Base-by-base conservation (phyloP, 139 green algal species). In the Parachlorella kessleri region DNA sequence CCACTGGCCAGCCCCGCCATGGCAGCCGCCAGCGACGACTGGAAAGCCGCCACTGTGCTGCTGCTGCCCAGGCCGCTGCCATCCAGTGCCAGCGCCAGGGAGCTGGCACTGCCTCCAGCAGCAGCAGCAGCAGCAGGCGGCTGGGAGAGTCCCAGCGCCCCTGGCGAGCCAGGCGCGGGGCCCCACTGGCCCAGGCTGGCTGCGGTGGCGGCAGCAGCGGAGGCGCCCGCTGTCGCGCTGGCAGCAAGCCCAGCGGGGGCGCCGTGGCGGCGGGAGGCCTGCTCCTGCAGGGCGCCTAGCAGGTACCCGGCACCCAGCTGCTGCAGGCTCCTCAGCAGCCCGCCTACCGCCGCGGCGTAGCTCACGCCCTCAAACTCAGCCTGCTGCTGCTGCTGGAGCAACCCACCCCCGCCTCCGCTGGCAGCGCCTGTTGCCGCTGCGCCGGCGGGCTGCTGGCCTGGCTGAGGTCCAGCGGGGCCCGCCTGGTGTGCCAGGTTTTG, bases 1-100 rank as follows among this genome's bases (percentile, higher is more conserved):
- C 82, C 83, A 3, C n/a, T 48, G 6, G 72, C 70, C 66, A 94
- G 77, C 3, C 78, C 86, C 30, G 85, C 54, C 6, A 88, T 32
- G 24, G 66, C 84, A 72, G 63, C 79, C 75, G 54, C 41, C 78
- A 88, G 84, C 66, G 66, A 63, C 63, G 42, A 68, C 42, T 8
- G 76, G 55, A 28, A 68, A 40, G 40, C 33, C 40, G 41, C 68
- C 2, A 53, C 48, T 2, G 21, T 26, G 24, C 39, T 35, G 64
- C 18, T 7, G 3, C 59, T 37, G 36, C 35, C 35, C 7, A 1
- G 32, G 6, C 54, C 35, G 54, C 63, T 39, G 39, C 63, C 35
- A 26, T 66, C n/a, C n/a, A n/a, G n/a, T n/a, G n/a, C n/a, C n/a
- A n/a, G n/a, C n/a, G n/a, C n/a, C n/a, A n/a, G n/a, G n/a, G n/a